These are phyloP conservation scores for Sugiyamaella pinicola DNA, from an alignment of 1,139 yeast genomes.

Conservation along the genomic window DNA sequence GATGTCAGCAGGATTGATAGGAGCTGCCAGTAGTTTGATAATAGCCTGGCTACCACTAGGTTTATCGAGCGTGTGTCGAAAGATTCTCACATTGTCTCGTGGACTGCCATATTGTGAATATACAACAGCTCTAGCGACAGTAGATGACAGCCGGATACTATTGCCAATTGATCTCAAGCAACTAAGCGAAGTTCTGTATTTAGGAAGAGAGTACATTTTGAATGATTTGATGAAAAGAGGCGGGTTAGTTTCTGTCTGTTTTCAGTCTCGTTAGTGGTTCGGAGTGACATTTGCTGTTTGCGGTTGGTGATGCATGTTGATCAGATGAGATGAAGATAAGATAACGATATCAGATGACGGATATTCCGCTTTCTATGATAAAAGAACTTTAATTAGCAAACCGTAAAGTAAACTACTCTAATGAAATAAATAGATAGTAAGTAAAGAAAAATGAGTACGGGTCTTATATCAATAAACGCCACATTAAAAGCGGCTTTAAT, in stretches of 20 bases:
- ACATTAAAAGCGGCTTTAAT: too few species aligned
- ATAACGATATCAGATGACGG: neutral
- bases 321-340: neutral
- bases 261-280: neutral
- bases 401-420: too few species aligned
- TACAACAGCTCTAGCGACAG: conserved; percentile 32
- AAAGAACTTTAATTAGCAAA: too few species aligned
- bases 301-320: neutral
- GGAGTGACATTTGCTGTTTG: neutral
- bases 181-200: too few species aligned
- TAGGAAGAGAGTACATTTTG: too few species aligned
- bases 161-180: neutral
- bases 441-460: too few species aligned
- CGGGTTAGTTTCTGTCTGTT: too few species aligned
- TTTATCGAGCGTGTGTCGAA: conserved; percentile 36
- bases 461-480: too few species aligned
- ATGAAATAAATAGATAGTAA: too few species aligned
- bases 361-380: too few species aligned
- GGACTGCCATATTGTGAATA: conserved; percentile 40
- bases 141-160: conserved; percentile 4
- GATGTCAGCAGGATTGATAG: conserved; percentile 90
- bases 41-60: conserved; percentile 50
- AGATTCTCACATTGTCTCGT: conserved; percentile 33
- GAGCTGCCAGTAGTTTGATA: conserved; percentile 74
- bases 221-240: too few species aligned